These are phyloP conservation scores for Boletus bicolor DNA, from an alignment of 768 basidiomycete genomes.

Conservation along the genomic window DNA sequence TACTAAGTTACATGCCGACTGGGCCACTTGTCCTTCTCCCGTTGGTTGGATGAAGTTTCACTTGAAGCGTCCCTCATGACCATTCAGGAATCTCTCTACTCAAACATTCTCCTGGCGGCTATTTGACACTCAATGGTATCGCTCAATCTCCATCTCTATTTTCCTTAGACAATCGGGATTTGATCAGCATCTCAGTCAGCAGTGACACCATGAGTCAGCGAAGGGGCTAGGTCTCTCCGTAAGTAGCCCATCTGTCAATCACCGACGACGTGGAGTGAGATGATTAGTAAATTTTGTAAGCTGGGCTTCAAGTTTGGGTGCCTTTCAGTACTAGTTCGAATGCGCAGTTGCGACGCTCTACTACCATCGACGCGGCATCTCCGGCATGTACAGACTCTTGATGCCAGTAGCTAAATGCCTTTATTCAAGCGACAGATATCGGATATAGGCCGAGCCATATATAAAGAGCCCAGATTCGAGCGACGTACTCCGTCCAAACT, in stretches of 20 bases:
- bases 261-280: too few relatives aligned
- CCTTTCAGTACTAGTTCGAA: too few relatives aligned
- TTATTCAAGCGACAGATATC: not conserved
- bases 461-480: not conserved
- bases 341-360: too few relatives aligned
- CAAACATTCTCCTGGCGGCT: too few relatives aligned
- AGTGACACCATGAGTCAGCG: not conserved
- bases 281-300: too few relatives aligned
- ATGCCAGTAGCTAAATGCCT: too few relatives aligned
- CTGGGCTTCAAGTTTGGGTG: too few relatives aligned
- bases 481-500: not conserved
- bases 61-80: not conserved
- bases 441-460: not conserved
- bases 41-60: not conserved
- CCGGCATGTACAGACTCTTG: too few relatives aligned
- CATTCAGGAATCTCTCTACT: not conserved
- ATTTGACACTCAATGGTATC: not conserved
- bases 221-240: not conserved
- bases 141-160: not conserved
- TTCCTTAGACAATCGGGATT: not conserved
- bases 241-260: not conserved
- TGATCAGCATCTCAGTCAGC: conserved; percentile 7
- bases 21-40: not conserved
- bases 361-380: too few relatives aligned
- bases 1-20: too few relatives aligned